These are phyloP conservation scores for Chalaropsis ovoidea DNA, from an alignment of 2,329 filamentous ascomycete species.

Conservation along the genomic window DNA sequence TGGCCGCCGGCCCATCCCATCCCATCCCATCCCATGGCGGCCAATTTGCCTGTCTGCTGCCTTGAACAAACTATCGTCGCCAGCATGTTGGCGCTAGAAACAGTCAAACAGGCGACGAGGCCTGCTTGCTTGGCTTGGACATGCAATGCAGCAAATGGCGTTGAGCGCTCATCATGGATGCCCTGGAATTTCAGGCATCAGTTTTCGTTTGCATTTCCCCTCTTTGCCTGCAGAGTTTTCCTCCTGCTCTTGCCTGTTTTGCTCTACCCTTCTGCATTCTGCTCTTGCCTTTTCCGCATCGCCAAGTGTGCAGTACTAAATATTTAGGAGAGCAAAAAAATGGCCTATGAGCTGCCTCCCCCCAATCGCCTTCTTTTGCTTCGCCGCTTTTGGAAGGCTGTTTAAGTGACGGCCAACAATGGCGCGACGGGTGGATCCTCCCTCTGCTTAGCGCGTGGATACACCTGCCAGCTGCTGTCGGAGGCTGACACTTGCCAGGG, in stretches of 20 bases:
- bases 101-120: background rate
- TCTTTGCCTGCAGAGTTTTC: background rate
- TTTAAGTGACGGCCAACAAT: background rate
- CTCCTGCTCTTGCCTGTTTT: background rate
- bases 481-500: background rate
- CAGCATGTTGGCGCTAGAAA: constrained; percentile 1
- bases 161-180: background rate
- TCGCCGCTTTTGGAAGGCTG: background rate
- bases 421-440: background rate
- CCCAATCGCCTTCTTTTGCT: background rate
- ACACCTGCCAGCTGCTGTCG: background rate
- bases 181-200: background rate
- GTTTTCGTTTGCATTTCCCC: background rate
- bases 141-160: too few species aligned
- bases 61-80: constrained; percentile 6
- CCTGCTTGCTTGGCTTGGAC: too few species aligned
- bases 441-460: background rate
- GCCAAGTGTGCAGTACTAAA: too few species aligned
- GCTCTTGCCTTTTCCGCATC: background rate
- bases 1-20: background rate
- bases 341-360: background rate
- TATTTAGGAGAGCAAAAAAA: too few species aligned
- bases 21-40: background rate
- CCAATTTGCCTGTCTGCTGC: background rate
- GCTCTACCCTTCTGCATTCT: background rate